Percentiles rank a stretch among this genome's conserved stretches.
Conservation (phyloP, 331 rosid species). For the Dryas integrifolia region DNA sequence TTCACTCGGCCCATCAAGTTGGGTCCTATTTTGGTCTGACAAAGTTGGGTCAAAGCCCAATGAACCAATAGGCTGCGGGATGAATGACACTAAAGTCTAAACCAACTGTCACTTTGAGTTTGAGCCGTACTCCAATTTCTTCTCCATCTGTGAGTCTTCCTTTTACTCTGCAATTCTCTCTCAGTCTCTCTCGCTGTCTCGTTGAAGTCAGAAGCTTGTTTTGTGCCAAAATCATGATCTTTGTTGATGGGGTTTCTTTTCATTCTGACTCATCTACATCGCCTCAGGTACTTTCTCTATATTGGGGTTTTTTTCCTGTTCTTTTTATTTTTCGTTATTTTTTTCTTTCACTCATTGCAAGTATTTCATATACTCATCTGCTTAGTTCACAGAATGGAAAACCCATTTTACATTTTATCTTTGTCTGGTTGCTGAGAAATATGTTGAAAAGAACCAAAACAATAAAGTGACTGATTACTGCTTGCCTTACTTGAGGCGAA, state of each 20-base stretch:
- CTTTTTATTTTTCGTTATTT: neutral
- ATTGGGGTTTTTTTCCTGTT: no score
- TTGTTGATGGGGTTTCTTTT: slow-evolving; percentile 48
- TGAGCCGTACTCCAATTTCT: neutral
- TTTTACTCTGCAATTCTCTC: neutral
- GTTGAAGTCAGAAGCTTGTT: neutral
- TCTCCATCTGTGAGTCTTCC: neutral
- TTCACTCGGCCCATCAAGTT: no score
- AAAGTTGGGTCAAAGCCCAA: no score
- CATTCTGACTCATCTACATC: slow-evolving; percentile 21
- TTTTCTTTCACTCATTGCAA: no score
- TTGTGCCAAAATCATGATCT: slow-evolving; percentile 41
- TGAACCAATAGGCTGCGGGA: no score
- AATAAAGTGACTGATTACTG: neutral
- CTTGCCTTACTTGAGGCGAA: neutral
- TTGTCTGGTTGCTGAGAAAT: neutral
- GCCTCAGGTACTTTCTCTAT: slow-evolving; percentile 38
- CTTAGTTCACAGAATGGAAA: no score
- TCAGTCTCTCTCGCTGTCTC: neutral
- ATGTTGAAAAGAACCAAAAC: no score
- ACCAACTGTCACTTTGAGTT: no score
- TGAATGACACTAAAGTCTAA: no score
- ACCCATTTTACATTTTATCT: no score
- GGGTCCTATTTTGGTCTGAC: no score
- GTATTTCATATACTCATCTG: no score